These are phyloP conservation scores for Leavenworthia alabamica DNA, from an alignment of 345 rosid species.

Conservation along the genomic window DNA sequence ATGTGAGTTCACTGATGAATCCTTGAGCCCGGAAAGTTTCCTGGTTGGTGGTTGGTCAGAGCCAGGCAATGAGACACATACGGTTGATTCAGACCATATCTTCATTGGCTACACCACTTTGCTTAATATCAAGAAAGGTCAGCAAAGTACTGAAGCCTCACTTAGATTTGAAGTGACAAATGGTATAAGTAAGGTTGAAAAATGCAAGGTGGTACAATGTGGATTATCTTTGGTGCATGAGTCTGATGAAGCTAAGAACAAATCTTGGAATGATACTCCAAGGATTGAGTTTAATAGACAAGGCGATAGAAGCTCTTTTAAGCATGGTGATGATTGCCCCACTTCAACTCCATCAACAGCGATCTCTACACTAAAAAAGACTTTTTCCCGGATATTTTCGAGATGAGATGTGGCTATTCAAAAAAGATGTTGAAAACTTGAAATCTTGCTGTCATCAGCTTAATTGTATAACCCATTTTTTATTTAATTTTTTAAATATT, in stretches of 20 bases:
- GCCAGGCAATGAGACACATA: neutral
- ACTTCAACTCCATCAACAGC: neutral
- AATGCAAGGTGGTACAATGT: slow-evolving; percentile 11
- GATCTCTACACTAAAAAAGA: too few relatives aligned
- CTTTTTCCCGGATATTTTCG: too few relatives aligned
- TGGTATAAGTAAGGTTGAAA: slow-evolving; percentile 6
- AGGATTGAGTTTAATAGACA: neutral
- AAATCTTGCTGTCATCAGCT: too few relatives aligned
- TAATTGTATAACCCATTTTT: too few relatives aligned
- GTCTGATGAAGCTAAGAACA: neutral
- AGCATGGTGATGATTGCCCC: neutral
- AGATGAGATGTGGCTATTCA: too few relatives aligned
- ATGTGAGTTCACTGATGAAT: neutral
- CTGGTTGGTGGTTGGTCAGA: slow-evolving; percentile 12
- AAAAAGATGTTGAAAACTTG: too few relatives aligned
- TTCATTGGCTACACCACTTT: slow-evolving; percentile 12
- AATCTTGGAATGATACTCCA: neutral
- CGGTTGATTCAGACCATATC: slow-evolving; percentile 15
- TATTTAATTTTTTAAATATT: too few relatives aligned
- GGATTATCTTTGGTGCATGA: slow-evolving; percentile 15
- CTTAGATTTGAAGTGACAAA: slow-evolving; percentile 15
- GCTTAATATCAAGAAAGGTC: neutral
- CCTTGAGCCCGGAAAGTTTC: neutral
- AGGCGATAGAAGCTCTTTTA: neutral
- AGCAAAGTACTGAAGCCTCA: neutral